These are phyloP conservation scores for Melampsora abietis-canadensis DNA, from an alignment of 1,284 basidiomycete species.

Conservation along the genomic window DNA sequence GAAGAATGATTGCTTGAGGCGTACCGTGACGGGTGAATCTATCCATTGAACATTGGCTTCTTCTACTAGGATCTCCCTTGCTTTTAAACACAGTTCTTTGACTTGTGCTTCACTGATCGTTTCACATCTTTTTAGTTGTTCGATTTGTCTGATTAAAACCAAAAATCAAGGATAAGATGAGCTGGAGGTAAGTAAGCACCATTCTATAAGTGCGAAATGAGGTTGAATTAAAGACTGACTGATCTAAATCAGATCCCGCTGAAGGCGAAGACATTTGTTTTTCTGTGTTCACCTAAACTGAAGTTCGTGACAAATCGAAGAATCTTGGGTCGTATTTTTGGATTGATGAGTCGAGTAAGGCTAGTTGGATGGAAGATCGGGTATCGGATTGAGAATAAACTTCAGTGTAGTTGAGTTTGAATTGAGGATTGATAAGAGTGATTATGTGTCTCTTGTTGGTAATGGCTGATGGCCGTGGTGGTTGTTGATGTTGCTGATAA, in stretches of 20 bases:
- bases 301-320: too few species aligned
- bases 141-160: slow-evolving; percentile 50
- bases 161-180: not conserved
- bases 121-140: slow-evolving; percentile 83
- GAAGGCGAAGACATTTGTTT: slow-evolving; percentile 19
- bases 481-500: too few species aligned
- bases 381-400: too few species aligned
- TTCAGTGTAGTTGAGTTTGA: too few species aligned
- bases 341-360: too few species aligned
- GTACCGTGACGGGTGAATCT: slow-evolving; percentile 89
- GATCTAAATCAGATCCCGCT: slow-evolving; percentile 39
- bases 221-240: slow-evolving; percentile 42
- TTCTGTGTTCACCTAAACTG: too few species aligned
- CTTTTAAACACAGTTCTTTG: slow-evolving; percentile 87
- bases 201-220: too few species aligned
- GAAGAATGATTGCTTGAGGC: slow-evolving; percentile 50
- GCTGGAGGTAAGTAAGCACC: not conserved
- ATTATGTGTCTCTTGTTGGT: too few species aligned
- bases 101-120: slow-evolving; percentile 89
- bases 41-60: slow-evolving; percentile 96
- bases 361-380: too few species aligned
- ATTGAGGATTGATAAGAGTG: too few species aligned
- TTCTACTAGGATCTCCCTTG: slow-evolving; percentile 87
- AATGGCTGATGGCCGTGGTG: too few species aligned
- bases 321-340: too few species aligned